Evolutionary conservation across 192 early-diverging fungal species (phyloP), one percentile per base, ranked within the genome.

Genomic region (Backusella sp.): DNA sequence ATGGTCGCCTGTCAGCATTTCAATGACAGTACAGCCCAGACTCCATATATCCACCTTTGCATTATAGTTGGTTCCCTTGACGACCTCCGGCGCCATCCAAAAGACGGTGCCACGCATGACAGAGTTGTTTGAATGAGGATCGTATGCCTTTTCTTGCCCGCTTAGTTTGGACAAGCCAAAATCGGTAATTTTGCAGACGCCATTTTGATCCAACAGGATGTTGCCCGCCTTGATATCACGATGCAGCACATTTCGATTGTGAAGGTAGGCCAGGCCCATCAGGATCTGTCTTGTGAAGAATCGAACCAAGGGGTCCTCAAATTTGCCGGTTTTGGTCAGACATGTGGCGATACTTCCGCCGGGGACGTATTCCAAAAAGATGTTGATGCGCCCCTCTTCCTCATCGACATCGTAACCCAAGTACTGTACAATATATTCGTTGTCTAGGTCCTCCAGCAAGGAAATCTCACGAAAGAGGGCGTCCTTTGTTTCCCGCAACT

Each of bases 61-160:
- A 62, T 90, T 90, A 77, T 99, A 98, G 19, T 88, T 92, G 28
- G 90, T 87, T 21, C 85, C 87, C 4, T 89, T 89, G 0, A 93
- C 94, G 3, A 97, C 95, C 79, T 99, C 97, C 14, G 97, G 97
- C 34, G 97, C 96, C 97, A 99, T 98, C 89, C 95, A 98, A 35
- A 92, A 94, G 11, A 97, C 88, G 0, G 96, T 90, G 5, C 75
- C 77, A 15, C 72, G 35, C 77, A 78, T 78, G 8, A 76, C 42
- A 1, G 89, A 87, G 62, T 82, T 84, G 39, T 87, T 80, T 36
- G 80, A 76, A 82, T 78, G 78, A 42, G 76, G 68, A 59, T 86
- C 79, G 69, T 86, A 88, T 30, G 80, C 80, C 49, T 73, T 35
- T 21, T 70, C 69, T 53, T 71, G 79, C 74, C 88, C 88, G 71